phyloP scores from a whole-genome alignment of 164 flowering plant genomes.

The Liquidambar formosana region DNA sequence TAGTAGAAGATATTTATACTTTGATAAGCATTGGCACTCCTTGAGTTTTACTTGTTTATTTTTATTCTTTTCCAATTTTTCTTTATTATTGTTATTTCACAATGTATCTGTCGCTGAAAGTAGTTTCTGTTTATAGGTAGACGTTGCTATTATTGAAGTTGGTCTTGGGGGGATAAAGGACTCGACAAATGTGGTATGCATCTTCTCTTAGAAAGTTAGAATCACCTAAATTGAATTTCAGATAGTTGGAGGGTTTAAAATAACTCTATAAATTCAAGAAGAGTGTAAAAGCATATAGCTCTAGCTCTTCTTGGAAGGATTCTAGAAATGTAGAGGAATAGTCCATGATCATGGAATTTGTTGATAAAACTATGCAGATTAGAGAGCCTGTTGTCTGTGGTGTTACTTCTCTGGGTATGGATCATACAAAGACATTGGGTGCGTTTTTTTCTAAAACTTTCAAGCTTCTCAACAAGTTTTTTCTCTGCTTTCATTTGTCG shows the following conservation, averaged over 20 bases:
- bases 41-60: conserved; percentile 1
- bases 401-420: conserved; percentile 82
- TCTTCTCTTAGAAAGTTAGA: background rate
- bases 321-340: background rate
- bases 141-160: conserved; percentile 91
- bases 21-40: background rate
- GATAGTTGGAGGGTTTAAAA: background rate
- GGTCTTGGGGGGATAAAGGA: conserved; percentile 82
- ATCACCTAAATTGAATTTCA: background rate
- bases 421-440: conserved; percentile 82
- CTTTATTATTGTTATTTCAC: background rate
- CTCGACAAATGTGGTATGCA: conserved; percentile 89
- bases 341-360: conserved; percentile 1
- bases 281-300: background rate
- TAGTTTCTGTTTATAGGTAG: conserved; percentile 50
- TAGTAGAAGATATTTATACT: no score
- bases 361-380: conserved; percentile 49
- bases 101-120: background rate
- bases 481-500: background rate
- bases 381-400: conserved; percentile 86
- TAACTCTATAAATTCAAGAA: background rate
- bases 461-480: background rate
- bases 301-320: background rate
- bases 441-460: conserved; percentile 10
- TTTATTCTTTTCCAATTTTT: background rate